These are phyloP conservation scores for Udeniomyces megalosporus DNA, from an alignment of 768 basidiomycete genomes.

Conservation along the genomic window DNA sequence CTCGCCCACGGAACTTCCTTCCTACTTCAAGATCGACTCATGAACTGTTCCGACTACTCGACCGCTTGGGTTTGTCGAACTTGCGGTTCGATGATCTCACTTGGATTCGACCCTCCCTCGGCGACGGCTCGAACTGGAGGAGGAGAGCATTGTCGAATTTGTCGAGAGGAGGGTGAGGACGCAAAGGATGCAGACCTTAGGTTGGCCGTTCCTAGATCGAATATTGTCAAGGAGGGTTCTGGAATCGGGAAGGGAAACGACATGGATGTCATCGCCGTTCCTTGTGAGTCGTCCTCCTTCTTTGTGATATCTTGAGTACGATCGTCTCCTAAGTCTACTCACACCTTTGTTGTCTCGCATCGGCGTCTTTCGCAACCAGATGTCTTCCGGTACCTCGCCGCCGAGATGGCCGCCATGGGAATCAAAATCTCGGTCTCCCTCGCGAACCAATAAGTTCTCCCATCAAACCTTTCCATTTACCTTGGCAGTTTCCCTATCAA, in stretches of 20 bases:
- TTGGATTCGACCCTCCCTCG: conserved; percentile 77
- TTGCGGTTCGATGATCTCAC: conserved; percentile 85
- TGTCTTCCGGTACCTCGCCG: conserved; percentile 29
- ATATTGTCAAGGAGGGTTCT: conserved; percentile 44
- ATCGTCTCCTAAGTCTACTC: no score
- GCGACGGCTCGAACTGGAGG: conserved; percentile 38
- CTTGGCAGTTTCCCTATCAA: no score
- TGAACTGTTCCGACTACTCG: conserved; percentile 99
- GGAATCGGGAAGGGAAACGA: conserved; percentile 37
- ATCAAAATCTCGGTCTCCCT: conserved; percentile 38
- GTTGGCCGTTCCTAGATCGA: conserved; percentile 47
- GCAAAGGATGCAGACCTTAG: conserved; percentile 47
- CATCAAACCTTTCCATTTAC: no score
- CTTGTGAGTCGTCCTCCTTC: conserved; percentile 36
- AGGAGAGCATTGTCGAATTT: conserved; percentile 93
- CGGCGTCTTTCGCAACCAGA: conserved; percentile 13
- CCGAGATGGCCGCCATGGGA: conserved; percentile 97
- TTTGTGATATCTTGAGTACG: background rate
- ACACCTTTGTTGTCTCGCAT: background rate
- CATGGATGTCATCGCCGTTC: conserved; percentile 87
- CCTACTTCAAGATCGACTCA: conserved; percentile 90
- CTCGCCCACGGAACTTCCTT: conserved; percentile 98
- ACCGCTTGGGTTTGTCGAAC: conserved; percentile 97
- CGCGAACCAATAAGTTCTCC: background rate
- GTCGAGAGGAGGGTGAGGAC: conserved; percentile 48